A percentile compares a stretch with the other conserved stretches of the same genome.
Conservation (phyloP, 805 yeast genomes). For the Danielia reshetovae region DNA sequence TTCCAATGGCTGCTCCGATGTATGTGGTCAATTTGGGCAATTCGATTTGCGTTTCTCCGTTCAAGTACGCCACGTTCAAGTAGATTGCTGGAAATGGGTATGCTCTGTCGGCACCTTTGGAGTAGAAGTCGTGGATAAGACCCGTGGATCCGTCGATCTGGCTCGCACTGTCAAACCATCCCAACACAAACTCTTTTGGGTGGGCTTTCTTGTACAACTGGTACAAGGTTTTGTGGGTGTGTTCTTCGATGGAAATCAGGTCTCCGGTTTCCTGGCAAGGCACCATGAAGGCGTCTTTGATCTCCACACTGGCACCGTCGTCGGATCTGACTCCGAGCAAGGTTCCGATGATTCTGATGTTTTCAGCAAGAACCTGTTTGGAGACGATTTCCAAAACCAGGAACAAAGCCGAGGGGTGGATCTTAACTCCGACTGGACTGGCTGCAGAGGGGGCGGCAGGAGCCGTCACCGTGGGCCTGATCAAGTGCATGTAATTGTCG, state of each 20-base stretch:
- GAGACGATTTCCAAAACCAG: slow-evolving; percentile 72
- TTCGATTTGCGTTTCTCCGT: slow-evolving; percentile 42
- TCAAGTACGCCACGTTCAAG: slow-evolving; percentile 62
- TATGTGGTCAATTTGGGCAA: slow-evolving; percentile 64
- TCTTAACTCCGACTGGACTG: slow-evolving; percentile 51
- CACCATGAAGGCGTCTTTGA: slow-evolving; percentile 74
- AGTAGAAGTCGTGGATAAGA: slow-evolving; percentile 75
- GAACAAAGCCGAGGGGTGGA: slow-evolving; percentile 69
- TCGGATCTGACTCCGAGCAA: slow-evolving; percentile 78
- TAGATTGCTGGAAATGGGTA: slow-evolving; percentile 76
- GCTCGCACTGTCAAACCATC: slow-evolving; percentile 74
- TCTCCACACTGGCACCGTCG: slow-evolving; percentile 71
- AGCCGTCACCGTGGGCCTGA: slow-evolving; percentile 48
- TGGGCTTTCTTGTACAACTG: slow-evolving; percentile 71
- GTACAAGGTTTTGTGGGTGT: slow-evolving; percentile 65
- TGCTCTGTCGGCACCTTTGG: slow-evolving; percentile 64
- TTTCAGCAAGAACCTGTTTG: slow-evolving; percentile 37
- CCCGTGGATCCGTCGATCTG: slow-evolving; percentile 69
- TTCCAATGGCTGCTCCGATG: slow-evolving; percentile 72
- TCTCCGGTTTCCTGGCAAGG: slow-evolving; percentile 74
- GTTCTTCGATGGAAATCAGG: slow-evolving; percentile 72
- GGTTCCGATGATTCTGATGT: slow-evolving; percentile 73
- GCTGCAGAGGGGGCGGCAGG: slow-evolving; percentile 41
- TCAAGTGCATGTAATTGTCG: slow-evolving; percentile 39
- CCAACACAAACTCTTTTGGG: slow-evolving; percentile 74